These are phyloP conservation scores for Tulasnella sp. DNA, from an alignment of 768 basidiomycete genomes.

Conservation along the genomic window DNA sequence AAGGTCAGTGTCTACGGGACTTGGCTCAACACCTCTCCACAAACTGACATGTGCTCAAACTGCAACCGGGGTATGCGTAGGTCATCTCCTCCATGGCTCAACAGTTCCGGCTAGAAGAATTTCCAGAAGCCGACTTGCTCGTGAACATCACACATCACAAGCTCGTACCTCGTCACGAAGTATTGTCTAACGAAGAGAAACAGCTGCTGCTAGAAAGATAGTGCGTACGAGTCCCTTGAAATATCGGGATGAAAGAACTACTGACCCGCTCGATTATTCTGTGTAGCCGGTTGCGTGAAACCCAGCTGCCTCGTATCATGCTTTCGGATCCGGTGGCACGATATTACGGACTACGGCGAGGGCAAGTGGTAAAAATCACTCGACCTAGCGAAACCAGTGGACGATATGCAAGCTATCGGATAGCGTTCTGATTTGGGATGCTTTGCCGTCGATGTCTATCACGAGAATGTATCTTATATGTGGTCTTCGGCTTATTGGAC, in stretches of 20 bases:
- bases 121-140: constrained; percentile 88
- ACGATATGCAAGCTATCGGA: constrained; percentile 83
- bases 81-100: constrained; percentile 84
- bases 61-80: constrained; percentile 37
- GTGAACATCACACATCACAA: constrained; percentile 97
- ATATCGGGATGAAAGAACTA: no score
- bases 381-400: constrained; percentile 95
- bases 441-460: no score
- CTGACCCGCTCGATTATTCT: no score
- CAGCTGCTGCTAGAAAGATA: constrained; percentile 79
- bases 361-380: constrained; percentile 97
- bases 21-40: background rate
- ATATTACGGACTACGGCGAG: constrained; percentile 90
- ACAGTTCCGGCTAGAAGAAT: constrained; percentile 86
- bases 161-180: constrained; percentile 85
- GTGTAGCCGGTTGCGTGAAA: constrained; percentile 86
- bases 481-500: no score
- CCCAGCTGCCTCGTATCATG: constrained; percentile 94
- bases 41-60: constrained; percentile 13
- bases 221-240: constrained; percentile 46
- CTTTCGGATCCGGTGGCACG: constrained; percentile 94
- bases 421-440: constrained; percentile 42
- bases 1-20: constrained; percentile 44
- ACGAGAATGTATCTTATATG: no score
- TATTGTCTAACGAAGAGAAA: constrained; percentile 79